phyloP scores from a whole-genome alignment of 176 grass and related monocot species.

The Hordeum vulgare region DNA sequence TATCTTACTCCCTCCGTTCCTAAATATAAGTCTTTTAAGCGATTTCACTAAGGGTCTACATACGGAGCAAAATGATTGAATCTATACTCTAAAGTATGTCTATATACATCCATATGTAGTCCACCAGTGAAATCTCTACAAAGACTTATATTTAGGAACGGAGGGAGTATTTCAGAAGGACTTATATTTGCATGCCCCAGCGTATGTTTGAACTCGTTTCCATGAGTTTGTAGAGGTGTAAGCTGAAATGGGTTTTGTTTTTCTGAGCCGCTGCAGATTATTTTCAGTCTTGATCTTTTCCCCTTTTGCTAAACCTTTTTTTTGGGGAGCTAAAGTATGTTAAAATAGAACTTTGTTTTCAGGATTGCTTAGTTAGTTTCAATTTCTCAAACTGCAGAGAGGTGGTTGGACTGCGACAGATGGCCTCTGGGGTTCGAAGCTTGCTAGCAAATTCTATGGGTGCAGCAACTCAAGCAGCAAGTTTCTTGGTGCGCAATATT shows the following conservation, averaged over 20 bases:
- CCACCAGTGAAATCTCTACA: no score
- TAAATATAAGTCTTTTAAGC: no score
- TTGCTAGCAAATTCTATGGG: constrained; percentile 62
- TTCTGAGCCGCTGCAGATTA: not conserved
- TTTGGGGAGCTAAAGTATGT: not conserved
- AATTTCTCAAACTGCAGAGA: constrained; percentile 51
- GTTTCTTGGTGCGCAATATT: constrained; percentile 54
- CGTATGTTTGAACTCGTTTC: not conserved
- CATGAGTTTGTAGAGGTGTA: not conserved
- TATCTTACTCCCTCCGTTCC: no score
- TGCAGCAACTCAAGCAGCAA: constrained; percentile 84
- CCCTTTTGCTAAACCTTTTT: not conserved
- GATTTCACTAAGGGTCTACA: no score
- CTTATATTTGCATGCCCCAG: not conserved
- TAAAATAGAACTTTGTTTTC: not conserved
- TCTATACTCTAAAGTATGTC: no score
- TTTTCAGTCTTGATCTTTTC: not conserved
- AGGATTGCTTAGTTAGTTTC: not conserved
- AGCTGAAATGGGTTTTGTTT: constrained; percentile 7
- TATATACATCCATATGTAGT: no score
- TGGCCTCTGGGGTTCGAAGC: constrained; percentile 79
- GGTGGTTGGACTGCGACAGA: constrained; percentile 20
- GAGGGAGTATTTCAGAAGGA: not conserved
- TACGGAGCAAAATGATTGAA: no score
- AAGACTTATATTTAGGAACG: no score